Conservation (phyloP, 257 asterid species). For the Nicotiana benthamiana region DNA sequence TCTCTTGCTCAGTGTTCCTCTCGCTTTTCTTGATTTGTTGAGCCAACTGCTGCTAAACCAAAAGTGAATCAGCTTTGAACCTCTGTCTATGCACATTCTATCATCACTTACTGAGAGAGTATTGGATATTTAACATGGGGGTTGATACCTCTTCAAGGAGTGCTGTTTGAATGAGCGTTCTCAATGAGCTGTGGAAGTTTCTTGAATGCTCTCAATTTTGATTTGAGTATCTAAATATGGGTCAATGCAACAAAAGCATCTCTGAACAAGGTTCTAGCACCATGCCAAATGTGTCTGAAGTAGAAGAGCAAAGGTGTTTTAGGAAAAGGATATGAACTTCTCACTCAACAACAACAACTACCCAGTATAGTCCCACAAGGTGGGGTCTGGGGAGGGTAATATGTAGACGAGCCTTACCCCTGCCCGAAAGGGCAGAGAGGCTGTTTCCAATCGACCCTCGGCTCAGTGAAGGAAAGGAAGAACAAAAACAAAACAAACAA, state of each 20-base stretch:
- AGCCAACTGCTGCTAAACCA: neutral
- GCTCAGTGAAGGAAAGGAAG: too few species aligned
- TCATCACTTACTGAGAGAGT: neutral
- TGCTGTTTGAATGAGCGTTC: neutral
- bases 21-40: neutral
- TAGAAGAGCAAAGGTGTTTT: neutral
- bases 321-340: neutral
- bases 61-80: neutral
- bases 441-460: too few species aligned
- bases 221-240: neutral
- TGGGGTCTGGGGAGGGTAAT: too few species aligned
- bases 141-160: slow-evolving; percentile 1
- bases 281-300: neutral
- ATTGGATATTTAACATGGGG: neutral
- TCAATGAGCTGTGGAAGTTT: neutral
- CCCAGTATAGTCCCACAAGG: too few species aligned
- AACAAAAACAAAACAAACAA: too few species aligned
- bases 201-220: neutral
- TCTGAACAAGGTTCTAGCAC: neutral
- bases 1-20: neutral
- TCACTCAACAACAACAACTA: too few species aligned
- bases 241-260: neutral
- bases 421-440: too few species aligned
- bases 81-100: neutral
- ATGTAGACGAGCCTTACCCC: too few species aligned